phyloP scores from a whole-genome alignment of 73 alveolate genomes.

The Paramecium biaurelia region DNA sequence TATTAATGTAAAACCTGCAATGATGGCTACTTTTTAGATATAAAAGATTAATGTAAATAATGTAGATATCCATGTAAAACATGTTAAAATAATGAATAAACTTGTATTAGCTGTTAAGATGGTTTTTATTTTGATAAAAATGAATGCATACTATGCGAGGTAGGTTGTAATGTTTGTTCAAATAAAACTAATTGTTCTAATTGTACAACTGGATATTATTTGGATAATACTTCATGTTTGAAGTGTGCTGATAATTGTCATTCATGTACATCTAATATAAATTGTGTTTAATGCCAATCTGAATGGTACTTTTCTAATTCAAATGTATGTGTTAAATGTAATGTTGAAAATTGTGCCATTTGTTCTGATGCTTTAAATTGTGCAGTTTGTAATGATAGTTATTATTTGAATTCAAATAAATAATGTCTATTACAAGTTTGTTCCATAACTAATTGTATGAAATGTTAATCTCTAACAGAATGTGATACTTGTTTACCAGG shows the following conservation, averaged over 20 bases:
- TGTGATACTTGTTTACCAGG: not conserved
- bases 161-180: not conserved
- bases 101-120: not conserved
- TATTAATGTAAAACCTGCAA: not conserved
- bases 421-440: not conserved
- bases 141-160: not conserved
- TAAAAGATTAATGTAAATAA: not conserved
- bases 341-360: not conserved
- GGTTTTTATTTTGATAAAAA: not conserved
- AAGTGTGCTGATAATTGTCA: not conserved
- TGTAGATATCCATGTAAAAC: not conserved
- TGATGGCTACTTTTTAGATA: not conserved
- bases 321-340: not conserved
- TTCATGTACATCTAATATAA: not conserved
- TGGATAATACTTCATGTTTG: not conserved
- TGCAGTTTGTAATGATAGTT: not conserved
- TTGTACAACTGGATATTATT: not conserved
- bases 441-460: not conserved
- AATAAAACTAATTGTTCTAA: not conserved
- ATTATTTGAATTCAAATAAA: not conserved
- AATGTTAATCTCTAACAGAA: not conserved
- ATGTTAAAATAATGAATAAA: not conserved
- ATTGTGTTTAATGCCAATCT: not conserved
- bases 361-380: not conserved
- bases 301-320: not conserved